phyloP scores from a whole-genome alignment of 441 rosid genomes.

The Populus hybrid region DNA sequence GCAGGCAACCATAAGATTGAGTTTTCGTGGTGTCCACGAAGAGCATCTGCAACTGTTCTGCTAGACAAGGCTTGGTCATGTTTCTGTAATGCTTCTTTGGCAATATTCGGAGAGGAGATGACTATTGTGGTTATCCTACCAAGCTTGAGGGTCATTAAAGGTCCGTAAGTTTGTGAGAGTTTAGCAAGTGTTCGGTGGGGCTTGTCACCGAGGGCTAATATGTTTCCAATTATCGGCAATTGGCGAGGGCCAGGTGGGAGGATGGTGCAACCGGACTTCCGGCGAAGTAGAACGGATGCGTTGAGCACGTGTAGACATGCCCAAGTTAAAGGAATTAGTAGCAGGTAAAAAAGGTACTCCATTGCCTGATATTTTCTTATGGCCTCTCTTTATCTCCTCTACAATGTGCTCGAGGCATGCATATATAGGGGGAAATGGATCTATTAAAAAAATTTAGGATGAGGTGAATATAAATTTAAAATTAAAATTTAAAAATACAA shows the following conservation, averaged over 20 bases:
- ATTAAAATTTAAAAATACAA: too few species aligned
- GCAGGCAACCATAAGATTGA: too few species aligned
- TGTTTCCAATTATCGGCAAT: too few species aligned
- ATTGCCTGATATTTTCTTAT: background rate
- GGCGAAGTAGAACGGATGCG: background rate
- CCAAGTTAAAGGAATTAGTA: background rate
- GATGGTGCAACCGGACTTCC: background rate
- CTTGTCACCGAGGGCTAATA: too few species aligned
- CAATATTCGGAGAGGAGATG: too few species aligned
- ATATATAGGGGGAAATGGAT: background rate
- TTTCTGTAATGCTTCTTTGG: too few species aligned
- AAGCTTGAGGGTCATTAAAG: conserved; percentile 12
- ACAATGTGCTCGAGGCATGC: background rate
- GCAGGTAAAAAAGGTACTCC: background rate
- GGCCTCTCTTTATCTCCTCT: background rate
- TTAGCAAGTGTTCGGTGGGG: conserved; percentile 6
- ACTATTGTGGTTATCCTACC: background rate
- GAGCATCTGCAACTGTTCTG: too few species aligned
- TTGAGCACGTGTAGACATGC: background rate
- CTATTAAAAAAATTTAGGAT: too few species aligned
- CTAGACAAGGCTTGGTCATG: too few species aligned
- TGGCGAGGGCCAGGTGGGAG: too few species aligned
- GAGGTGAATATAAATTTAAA: too few species aligned
- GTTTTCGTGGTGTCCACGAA: too few species aligned
- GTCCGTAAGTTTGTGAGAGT: conserved; percentile 9